A percentile compares a stretch with the other conserved stretches of the same genome.
Conservation (phyloP, 1,284 basidiomycete genomes). For the Papiliotrema nemorosa region DNA sequence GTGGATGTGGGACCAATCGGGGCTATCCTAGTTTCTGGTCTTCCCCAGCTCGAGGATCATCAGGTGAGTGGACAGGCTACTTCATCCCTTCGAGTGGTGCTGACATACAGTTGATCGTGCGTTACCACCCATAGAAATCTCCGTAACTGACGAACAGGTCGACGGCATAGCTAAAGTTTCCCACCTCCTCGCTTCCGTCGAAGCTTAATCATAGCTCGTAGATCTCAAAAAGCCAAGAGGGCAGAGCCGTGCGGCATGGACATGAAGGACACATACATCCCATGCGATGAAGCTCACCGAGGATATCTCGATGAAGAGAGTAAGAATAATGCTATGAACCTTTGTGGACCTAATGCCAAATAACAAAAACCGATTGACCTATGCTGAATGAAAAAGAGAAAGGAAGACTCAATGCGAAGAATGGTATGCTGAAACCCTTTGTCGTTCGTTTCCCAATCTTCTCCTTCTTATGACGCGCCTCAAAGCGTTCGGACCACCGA, state of each 20-base stretch:
- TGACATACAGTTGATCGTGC: constrained; percentile 4
- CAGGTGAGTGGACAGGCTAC: constrained; percentile 25
- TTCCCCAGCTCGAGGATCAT: constrained; percentile 47
- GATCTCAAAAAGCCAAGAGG: background rate
- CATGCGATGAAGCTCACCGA: no score
- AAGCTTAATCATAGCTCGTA: background rate
- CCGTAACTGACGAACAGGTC: constrained; percentile 11
- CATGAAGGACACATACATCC: no score
- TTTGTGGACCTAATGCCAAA: background rate
- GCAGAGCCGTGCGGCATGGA: no score
- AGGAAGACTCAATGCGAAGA: no score
- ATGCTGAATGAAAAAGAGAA: background rate
- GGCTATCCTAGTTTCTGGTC: constrained; percentile 48
- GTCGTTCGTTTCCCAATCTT: no score
- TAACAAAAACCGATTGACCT: background rate
- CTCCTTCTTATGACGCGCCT: no score
- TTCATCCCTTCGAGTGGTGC: constrained; percentile 1
- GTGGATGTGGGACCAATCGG: constrained; percentile 38
- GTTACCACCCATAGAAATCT: no score
- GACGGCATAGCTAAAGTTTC: constrained; percentile 16
- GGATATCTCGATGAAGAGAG: background rate
- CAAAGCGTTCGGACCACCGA: no score
- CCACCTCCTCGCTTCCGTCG: constrained; percentile 12
- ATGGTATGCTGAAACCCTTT: no score
- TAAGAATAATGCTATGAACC: background rate